Evolutionary conservation across 495 filamentous ascomycete genomes (phyloP), one percentile per base, ranked within the genome.

Genomic region (Rostrohypoxylon terebratum): DNA sequence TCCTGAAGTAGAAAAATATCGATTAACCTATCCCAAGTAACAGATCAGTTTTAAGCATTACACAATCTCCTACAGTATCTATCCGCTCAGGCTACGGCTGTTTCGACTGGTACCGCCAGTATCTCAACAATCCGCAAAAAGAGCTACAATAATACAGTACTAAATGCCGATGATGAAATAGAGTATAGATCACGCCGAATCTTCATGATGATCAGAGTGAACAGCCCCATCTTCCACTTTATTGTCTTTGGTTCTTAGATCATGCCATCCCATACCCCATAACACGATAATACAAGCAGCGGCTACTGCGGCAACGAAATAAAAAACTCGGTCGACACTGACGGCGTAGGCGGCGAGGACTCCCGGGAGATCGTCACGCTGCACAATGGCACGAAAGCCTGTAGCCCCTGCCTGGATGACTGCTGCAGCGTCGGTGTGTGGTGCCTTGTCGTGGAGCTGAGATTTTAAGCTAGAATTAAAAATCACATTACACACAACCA

Each of bases 401-500:
- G 50, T 54, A 13, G 50, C 50, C 13, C 50, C 50, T 5, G 50
- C 50, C 13, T 33, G 7, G 50, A 54, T 34, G 50, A 54, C 50
- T 5, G 28, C 23, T 54, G 50, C 50, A 6, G 50, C 50, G 33
- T 54, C 28, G 23, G 50, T 7, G 42, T 18, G 14, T 8, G 57
- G 65, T 18, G 47, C 65, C 28, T 28, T 28, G 28, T 5, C 21
- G 21, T 5, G 21, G 16, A 3, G 5, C 23, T 47, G n/a, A 66
- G 47, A 38, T 51, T 48, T 2, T 25, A 44, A 25, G 20, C 13
- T 23, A 66, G 57, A 48, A 59, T 40, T 16, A 59, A 28, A 28
- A 28, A 28, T 28, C 28, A 28, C 28, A 20, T 66, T 66, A 7
- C 33, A 66, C 9, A 66, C 0, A 40, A n/a, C 16, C 9, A 87